Percentiles rank a stretch among this genome's conserved stretches.
These are phyloP conservation scores for Oryza glaberrima DNA, from an alignment of 176 grass and related monocot genomes.

Conservation along the genomic window DNA sequence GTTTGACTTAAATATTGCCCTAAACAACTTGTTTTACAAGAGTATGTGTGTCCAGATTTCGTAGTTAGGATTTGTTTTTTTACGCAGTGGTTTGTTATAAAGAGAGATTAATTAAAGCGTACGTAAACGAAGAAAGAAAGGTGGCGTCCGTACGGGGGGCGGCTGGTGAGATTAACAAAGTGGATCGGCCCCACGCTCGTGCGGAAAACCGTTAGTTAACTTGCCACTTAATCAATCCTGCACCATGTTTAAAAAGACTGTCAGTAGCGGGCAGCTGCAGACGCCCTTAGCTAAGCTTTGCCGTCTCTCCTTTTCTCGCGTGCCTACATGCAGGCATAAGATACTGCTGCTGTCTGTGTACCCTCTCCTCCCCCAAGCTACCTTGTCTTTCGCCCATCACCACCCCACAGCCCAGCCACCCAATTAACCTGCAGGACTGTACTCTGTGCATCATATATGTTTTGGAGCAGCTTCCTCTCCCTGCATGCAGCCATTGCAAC, in stretches of 20 bases:
- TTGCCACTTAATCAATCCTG: slow-evolving; percentile 4
- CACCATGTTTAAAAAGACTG: neutral
- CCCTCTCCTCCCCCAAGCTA: neutral
- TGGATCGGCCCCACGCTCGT: slow-evolving; percentile 41
- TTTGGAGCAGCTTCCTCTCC: too few species aligned
- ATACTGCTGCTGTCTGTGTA: neutral
- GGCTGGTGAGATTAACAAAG: slow-evolving; percentile 17
- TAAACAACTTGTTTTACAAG: too few species aligned
- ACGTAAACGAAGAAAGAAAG: neutral
- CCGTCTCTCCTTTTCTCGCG: slow-evolving; percentile 45
- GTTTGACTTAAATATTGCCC: too few species aligned
- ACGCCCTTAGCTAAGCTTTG: neutral
- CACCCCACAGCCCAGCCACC: neutral
- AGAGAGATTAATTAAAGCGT: neutral
- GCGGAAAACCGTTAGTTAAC: slow-evolving; percentile 21
- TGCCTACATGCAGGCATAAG: slow-evolving; percentile 8
- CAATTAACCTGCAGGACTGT: neutral
- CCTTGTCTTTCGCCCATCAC: neutral
- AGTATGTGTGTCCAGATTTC: too few species aligned
- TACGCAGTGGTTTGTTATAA: neutral
- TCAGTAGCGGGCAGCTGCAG: neutral
- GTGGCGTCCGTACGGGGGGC: neutral
- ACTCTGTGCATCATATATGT: too few species aligned
- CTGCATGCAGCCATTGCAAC: too few species aligned
- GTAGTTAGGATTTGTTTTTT: too few species aligned